Evolutionary conservation across 495 filamentous ascomycete genomes (phyloP).

Genomic region (Amorphotheca resinae): DNA sequence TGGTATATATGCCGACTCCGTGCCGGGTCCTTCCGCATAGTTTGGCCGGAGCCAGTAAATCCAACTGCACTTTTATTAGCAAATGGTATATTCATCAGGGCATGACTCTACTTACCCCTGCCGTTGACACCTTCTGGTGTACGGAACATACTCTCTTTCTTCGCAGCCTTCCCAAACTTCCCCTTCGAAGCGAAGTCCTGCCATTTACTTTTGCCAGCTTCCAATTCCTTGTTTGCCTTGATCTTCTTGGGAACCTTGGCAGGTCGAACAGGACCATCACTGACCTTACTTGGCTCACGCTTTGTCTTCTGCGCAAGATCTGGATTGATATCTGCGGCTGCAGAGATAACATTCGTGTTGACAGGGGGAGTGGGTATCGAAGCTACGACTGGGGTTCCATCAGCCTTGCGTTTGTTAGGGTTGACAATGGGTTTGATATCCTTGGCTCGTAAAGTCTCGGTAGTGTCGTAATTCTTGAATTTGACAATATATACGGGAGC

Average conservation of each 20-base stretch:
- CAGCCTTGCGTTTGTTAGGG: conserved; percentile 81
- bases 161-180: conserved; percentile 56
- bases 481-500: conserved; percentile 87
- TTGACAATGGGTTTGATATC: conserved; percentile 68
- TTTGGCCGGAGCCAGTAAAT: conserved; percentile 86
- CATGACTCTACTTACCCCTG: conserved; percentile 46
- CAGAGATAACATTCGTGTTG: conserved; percentile 62
- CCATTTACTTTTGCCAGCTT: conserved; percentile 88
- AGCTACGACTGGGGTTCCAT: conserved; percentile 51
- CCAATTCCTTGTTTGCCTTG: conserved; percentile 79
- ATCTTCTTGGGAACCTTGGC: conserved; percentile 66
- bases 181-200: conserved; percentile 78
- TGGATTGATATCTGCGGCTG: conserved; percentile 75
- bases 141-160: conserved; percentile 96
- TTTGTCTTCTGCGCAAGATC: conserved; percentile 57
- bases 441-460: conserved; percentile 72
- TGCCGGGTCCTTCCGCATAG: conserved; percentile 83
- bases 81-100: neutral
- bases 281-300: conserved; percentile 50
- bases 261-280: conserved; percentile 52
- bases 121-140: conserved; percentile 77
- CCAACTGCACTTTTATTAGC: conserved; percentile 49
- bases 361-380: conserved; percentile 28
- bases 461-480: conserved; percentile 80
- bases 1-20: conserved; percentile 81